Evolutionary conservation across 768 basidiomycete species (phyloP).

Genomic region (Guyanaporus albipodus): DNA sequence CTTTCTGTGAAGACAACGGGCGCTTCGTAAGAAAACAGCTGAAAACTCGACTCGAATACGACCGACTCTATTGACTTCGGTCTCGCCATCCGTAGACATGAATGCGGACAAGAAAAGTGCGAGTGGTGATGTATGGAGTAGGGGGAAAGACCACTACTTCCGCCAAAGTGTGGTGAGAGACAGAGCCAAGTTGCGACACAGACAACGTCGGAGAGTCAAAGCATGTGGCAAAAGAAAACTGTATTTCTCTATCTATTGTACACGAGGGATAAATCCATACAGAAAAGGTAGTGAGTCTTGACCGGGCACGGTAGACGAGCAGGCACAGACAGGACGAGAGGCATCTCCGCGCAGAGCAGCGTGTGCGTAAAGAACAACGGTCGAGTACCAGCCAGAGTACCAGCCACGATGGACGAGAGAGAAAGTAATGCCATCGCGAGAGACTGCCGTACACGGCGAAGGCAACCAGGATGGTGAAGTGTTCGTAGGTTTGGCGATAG

Average conservation of each 20-base stretch:
- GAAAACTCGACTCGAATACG: conserved; percentile 25
- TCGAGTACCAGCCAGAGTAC: background rate
- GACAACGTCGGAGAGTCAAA: conserved; percentile 54
- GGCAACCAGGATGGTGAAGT: background rate
- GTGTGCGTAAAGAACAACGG: background rate
- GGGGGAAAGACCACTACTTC: conserved; percentile 9
- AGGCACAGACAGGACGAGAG: too few species aligned
- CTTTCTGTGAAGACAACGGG: conserved; percentile 35
- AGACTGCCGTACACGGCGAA: background rate
- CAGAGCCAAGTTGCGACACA: conserved; percentile 32
- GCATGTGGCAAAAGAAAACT: conserved; percentile 41
- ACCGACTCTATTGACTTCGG: conserved; percentile 50
- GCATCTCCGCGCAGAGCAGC: background rate
- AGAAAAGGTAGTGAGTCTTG: conserved; percentile 9
- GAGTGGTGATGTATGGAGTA: conserved; percentile 13
- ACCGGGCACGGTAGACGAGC: background rate
- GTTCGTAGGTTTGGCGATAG: background rate
- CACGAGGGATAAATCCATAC: conserved; percentile 24
- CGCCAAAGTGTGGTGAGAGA: conserved; percentile 21
- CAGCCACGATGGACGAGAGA: background rate
- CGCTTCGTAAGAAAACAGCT: conserved; percentile 32
- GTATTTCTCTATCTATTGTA: conserved; percentile 35
- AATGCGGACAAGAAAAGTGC: conserved; percentile 23
- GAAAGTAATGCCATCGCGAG: background rate
- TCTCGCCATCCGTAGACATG: conserved; percentile 49